A percentile compares a stretch with the other conserved stretches of the same genome.
Conservation (phyloP, 2,329 filamentous ascomycete genomes). For the Plenodomus lindquistii region DNA sequence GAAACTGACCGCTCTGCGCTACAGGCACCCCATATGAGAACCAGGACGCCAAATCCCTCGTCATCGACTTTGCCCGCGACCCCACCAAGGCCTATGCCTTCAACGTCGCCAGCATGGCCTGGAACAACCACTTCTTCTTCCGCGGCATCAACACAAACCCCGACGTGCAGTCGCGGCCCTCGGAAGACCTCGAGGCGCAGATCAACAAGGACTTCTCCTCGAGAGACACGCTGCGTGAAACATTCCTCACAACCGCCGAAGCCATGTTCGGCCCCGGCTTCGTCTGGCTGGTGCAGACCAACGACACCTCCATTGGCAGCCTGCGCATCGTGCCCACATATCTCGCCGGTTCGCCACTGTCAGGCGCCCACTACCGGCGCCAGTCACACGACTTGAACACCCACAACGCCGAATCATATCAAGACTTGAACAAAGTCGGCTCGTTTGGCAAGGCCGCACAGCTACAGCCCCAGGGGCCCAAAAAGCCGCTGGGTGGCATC, state of each 20-base stretch:
- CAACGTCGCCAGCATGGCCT: slow-evolving; percentile 95
- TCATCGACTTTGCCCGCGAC: slow-evolving; percentile 77
- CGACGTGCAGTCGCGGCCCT: slow-evolving; percentile 26
- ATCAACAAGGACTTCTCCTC: slow-evolving; percentile 77
- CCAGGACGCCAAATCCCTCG: slow-evolving; percentile 66
- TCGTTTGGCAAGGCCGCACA: slow-evolving; percentile 41
- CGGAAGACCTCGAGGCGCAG: slow-evolving; percentile 59
- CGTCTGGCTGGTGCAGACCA: slow-evolving; percentile 80
- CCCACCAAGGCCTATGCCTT: slow-evolving; percentile 78
- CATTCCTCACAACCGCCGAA: slow-evolving; percentile 78
- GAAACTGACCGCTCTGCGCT: slow-evolving; percentile 5
- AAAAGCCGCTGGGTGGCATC: slow-evolving; percentile 66
- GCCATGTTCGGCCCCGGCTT: slow-evolving; percentile 97
- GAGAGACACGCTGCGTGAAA: slow-evolving; percentile 76
- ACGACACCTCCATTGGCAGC: slow-evolving; percentile 50
- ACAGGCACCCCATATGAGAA: slow-evolving; percentile 67
- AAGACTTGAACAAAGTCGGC: slow-evolving; percentile 45
- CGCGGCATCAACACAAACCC: slow-evolving; percentile 51
- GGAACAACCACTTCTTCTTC: slow-evolving; percentile 91
- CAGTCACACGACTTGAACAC: slow-evolving; percentile 73
- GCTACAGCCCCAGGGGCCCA: slow-evolving; percentile 32
- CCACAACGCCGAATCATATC: slow-evolving; percentile 38
- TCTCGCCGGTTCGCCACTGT: slow-evolving; percentile 85
- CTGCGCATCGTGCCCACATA: slow-evolving; percentile 83
- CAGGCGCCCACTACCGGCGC: slow-evolving; percentile 78